Percentiles rank a stretch among this genome's conserved stretches.
Evolutionary conservation across 2,329 filamentous ascomycete species (phyloP).

Genomic region (Cladosporium phlei): DNA sequence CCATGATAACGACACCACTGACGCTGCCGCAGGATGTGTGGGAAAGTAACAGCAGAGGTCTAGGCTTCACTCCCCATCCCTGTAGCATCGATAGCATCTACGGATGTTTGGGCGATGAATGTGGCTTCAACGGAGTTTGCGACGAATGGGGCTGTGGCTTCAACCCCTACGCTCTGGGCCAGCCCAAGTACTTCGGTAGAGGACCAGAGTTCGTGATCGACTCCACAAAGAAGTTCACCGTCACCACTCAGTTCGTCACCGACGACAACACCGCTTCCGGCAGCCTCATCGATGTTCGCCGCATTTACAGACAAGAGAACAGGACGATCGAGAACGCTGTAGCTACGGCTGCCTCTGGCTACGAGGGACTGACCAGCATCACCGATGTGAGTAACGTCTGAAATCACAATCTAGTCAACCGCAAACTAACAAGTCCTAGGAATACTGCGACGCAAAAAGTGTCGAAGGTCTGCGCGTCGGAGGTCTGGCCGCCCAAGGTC

Average conservation of each 20-base stretch:
- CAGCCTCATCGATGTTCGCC: conserved; percentile 54
- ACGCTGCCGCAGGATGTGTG: conserved; percentile 67
- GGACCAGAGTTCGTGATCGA: conserved; percentile 46
- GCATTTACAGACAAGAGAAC: conserved; percentile 61
- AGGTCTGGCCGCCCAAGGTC: conserved; percentile 51
- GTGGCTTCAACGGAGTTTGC: conserved; percentile 57
- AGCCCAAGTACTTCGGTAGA: conserved; percentile 56
- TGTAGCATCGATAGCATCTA: conserved; percentile 53
- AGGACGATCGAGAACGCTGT: conserved; percentile 53
- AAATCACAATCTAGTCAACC: no score
- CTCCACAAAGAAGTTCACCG: conserved; percentile 56
- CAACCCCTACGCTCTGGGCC: conserved; percentile 62
- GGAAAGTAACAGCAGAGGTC: conserved; percentile 64
- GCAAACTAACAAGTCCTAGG: neutral
- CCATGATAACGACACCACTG: no score
- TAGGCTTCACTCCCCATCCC: conserved; percentile 60
- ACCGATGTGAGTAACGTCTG: conserved; percentile 1
- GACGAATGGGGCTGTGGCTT: conserved; percentile 67
- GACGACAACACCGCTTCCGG: conserved; percentile 45
- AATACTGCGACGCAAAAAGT: conserved; percentile 8
- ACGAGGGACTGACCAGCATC: neutral
- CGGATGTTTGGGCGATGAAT: conserved; percentile 44
- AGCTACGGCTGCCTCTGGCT: conserved; percentile 12
- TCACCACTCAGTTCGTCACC: conserved; percentile 61
- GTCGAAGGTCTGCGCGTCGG: conserved; percentile 31